Base-by-base conservation (phyloP, 305 asterid species). In the Rubia tinctorum region DNA sequence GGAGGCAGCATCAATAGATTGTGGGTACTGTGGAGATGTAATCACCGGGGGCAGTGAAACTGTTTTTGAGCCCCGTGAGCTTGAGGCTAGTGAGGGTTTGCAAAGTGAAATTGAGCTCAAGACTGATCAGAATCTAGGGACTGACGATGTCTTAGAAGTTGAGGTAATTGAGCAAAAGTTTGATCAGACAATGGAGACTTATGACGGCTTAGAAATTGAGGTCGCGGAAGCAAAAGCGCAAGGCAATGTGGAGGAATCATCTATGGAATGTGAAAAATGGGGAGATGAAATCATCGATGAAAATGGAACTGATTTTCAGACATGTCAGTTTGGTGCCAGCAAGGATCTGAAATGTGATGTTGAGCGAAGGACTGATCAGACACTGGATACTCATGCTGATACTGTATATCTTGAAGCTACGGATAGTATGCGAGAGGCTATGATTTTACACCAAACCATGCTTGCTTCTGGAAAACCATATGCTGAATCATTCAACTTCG, bases 401-500 rank as follows among this genome's bases (percentile, higher is more conserved):
- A 62, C 68, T 66, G 66, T 67, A 2, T 34, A 67, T 75, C 73
- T 49, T 40, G 58, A 75, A 71, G 65, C 75, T 65, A 9, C 15
- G 75, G 73, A 75, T 76, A 62, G 42, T 75, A 58, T 69, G 34
- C 79, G 72, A 71, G 83, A 75, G 18, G 59, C 59, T 17, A 53
- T 85, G 75, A 84, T 84, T 75, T 68, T 89, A 53, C 20, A 80
- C 77, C 84, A 69, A 75, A 83, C 88, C 39, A 42, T 71, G 8
- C 76, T 80, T 68, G 82, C 93, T 59, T 86, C 85, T 49, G 84
- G 79, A 44, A 77, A 79, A 61, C 73, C 75, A 20, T 44, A 81
- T 62, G 71, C 87, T 15, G 82, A 61, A 69, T 74, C 62, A 66
- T 78, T 71, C 40, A 69, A 69, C 83, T 82, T 81, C 30, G 91